Percentiles rank a stretch among this genome's conserved stretches.
Evolutionary conservation across 768 basidiomycete genomes (phyloP).

Genomic region (Coprinopsis sp.): DNA sequence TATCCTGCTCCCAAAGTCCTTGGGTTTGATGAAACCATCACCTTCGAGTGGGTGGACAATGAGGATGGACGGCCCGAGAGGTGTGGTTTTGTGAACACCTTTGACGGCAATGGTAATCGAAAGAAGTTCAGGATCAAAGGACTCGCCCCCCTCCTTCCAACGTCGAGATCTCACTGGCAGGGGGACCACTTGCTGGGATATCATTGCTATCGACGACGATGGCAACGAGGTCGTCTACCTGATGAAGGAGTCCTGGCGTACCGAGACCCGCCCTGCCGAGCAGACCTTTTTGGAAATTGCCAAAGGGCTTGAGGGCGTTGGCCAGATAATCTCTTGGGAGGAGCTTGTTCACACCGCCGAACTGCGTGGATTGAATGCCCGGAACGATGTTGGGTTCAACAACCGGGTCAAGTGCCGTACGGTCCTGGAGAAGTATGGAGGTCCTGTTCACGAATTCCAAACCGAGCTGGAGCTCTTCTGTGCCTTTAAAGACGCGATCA

Average conservation of each 20-base stretch:
- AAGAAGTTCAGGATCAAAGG: background rate
- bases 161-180: background rate
- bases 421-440: conserved; percentile 9
- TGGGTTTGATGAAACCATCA: background rate
- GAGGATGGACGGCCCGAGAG: background rate
- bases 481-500: conserved; percentile 10
- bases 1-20: background rate
- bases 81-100: background rate
- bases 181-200: conserved; percentile 4
- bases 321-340: background rate
- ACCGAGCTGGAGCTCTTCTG: conserved; percentile 2
- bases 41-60: background rate
- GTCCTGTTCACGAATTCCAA: background rate
- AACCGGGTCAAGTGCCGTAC: background rate
- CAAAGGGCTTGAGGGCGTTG: background rate
- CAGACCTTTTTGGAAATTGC: background rate
- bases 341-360: background rate
- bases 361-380: background rate
- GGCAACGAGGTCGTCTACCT: background rate
- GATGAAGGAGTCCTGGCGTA: background rate
- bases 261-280: background rate
- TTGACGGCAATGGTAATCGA: background rate
- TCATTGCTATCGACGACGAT: background rate
- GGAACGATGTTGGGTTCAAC: background rate
- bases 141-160: background rate